These are phyloP conservation scores for Heimioporus sp. DNA, from an alignment of 768 basidiomycete genomes.

Conservation along the genomic window DNA sequence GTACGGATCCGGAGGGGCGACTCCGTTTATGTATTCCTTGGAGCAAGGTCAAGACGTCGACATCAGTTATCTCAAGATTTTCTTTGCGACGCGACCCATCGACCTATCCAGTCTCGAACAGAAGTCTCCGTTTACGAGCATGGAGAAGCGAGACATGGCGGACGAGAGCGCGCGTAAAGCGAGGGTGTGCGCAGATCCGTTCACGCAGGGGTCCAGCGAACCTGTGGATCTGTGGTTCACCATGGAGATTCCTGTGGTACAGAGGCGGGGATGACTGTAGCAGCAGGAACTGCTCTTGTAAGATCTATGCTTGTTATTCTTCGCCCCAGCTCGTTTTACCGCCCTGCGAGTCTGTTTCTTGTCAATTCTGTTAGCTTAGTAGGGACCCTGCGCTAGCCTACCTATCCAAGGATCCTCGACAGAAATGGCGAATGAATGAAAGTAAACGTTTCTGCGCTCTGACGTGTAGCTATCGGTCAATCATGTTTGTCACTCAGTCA, in stretches of 20 bases:
- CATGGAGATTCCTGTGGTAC: constrained; percentile 14
- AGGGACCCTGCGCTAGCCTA: too few relatives aligned
- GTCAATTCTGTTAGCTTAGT: too few relatives aligned
- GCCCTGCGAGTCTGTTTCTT: too few relatives aligned
- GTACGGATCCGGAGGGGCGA: constrained; percentile 33
- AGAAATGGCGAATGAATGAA: too few relatives aligned
- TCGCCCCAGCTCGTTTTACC: too few relatives aligned
- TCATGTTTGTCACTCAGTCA: too few relatives aligned
- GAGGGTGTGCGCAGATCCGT: background rate
- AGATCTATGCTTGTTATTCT: too few relatives aligned
- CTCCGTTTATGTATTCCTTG: constrained; percentile 6
- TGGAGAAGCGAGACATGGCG: background rate
- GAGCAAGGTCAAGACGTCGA: constrained; percentile 32
- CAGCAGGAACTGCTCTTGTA: too few relatives aligned
- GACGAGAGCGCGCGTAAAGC: background rate
- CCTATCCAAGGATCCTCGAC: too few relatives aligned
- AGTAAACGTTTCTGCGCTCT: too few relatives aligned
- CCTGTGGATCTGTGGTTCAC: constrained; percentile 17
- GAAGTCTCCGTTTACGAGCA: constrained; percentile 27
- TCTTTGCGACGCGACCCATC: constrained; percentile 35
- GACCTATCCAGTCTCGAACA: constrained; percentile 36
- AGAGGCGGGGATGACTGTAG: constrained; percentile 4
- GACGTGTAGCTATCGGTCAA: too few relatives aligned
- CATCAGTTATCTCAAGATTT: constrained; percentile 44
- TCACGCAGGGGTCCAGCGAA: background rate